A percentile compares a stretch with the other conserved stretches of the same genome.
Evolutionary conservation across 2,329 filamentous ascomycete species (phyloP).

Genomic region (Paecilomyces formosus): DNA sequence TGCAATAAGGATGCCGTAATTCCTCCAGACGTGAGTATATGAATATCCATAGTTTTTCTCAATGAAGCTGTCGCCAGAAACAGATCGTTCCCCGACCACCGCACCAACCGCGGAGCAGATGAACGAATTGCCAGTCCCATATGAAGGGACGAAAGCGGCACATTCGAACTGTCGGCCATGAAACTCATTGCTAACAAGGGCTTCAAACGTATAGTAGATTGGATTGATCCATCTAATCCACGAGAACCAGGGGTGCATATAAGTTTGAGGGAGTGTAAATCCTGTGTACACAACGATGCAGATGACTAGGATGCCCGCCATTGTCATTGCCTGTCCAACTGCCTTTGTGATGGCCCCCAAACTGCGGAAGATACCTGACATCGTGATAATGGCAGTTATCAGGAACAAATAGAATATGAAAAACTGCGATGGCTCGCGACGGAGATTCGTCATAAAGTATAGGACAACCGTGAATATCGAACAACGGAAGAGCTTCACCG

Average conservation of each 20-base stretch:
- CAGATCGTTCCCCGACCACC: constrained; percentile 42
- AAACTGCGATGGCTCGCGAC: constrained; percentile 66
- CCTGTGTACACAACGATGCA: constrained; percentile 43
- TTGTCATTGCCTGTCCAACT: constrained; percentile 50
- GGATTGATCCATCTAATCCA: constrained; percentile 82
- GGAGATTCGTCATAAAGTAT: constrained; percentile 82
- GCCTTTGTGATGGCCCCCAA: constrained; percentile 71
- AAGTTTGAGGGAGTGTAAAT: constrained; percentile 34
- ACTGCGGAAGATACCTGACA: constrained; percentile 81
- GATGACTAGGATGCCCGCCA: constrained; percentile 44
- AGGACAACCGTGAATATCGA: constrained; percentile 71
- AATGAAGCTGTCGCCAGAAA: constrained; percentile 55
- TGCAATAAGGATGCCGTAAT: constrained; percentile 61
- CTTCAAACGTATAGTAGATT: constrained; percentile 72
- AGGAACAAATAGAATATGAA: constrained; percentile 79
- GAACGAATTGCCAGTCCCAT: constrained; percentile 35
- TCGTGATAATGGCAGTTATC: constrained; percentile 64
- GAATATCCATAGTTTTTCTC: constrained; percentile 50
- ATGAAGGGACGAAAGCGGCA: constrained; percentile 38
- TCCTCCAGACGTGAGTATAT: constrained; percentile 56
- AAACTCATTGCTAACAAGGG: constrained; percentile 79
- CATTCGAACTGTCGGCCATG: constrained; percentile 50
- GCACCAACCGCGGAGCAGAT: constrained; percentile 59
- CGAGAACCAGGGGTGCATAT: constrained; percentile 73
- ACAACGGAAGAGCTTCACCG: constrained; percentile 67